phyloP scores from a whole-genome alignment of 495 filamentous ascomycete genomes.

The Daldinia bambusicola region DNA sequence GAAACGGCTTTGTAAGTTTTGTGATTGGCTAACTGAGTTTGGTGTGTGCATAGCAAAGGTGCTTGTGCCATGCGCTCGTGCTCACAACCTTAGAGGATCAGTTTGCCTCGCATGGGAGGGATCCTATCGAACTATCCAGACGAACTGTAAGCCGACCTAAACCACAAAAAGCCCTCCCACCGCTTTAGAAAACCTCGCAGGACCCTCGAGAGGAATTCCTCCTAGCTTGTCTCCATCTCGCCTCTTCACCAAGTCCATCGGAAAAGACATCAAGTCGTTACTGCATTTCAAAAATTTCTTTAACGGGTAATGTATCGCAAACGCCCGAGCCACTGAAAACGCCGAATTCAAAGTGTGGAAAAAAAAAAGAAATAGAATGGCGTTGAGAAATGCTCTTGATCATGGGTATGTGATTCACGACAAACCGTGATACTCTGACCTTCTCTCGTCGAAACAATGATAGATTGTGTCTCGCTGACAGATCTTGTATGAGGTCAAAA shows the following conservation, averaged over 20 bases:
- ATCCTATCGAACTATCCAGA: slow-evolving; percentile 27
- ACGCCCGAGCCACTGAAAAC: slow-evolving; percentile 34
- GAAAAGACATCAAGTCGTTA: slow-evolving; percentile 48
- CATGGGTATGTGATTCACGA: slow-evolving; percentile 30
- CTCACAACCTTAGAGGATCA: slow-evolving; percentile 25
- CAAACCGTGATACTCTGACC: slow-evolving; percentile 7
- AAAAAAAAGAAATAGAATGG: slow-evolving; percentile 17
- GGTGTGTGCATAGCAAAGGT: slow-evolving; percentile 9
- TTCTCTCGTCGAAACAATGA: slow-evolving; percentile 4
- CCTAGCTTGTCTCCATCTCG: slow-evolving; percentile 23
- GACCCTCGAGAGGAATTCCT: background rate
- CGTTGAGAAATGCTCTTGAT: slow-evolving; percentile 18
- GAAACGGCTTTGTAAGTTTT: slow-evolving; percentile 6
- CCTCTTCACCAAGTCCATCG: slow-evolving; percentile 22
- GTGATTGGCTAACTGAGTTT: slow-evolving; percentile 30
- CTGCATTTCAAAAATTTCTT: slow-evolving; percentile 47
- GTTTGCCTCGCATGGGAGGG: slow-evolving; percentile 20
- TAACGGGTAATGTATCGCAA: slow-evolving; percentile 26
- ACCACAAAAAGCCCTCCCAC: slow-evolving; percentile 27
- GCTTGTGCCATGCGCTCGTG: slow-evolving; percentile 32
- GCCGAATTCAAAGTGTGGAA: slow-evolving; percentile 29
- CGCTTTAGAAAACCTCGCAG: background rate
- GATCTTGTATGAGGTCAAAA: background rate
- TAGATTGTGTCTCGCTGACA: background rate
- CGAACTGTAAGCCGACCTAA: slow-evolving; percentile 26